Evolutionary conservation across 768 basidiomycete species (phyloP).

Genomic region (Amanita thiersii): DNA sequence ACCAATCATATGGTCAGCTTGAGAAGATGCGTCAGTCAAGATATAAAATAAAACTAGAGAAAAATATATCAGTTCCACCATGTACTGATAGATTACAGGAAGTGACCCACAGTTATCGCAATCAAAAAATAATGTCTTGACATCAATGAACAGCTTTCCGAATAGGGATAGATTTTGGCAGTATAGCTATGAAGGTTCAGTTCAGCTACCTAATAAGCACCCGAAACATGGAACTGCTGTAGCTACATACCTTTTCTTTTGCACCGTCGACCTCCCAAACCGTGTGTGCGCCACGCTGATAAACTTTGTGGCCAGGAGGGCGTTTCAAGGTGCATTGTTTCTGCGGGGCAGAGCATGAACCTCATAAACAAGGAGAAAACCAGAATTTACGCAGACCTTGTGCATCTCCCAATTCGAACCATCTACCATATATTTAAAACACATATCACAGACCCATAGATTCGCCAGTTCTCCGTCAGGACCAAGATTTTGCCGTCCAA

Average conservation of each 20-base stretch:
- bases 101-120: conserved; percentile 66
- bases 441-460: conserved; percentile 84
- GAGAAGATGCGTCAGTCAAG: conserved; percentile 75
- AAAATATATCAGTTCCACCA: conserved; percentile 4
- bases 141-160: conserved; percentile 98
- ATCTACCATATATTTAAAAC: conserved; percentile 95
- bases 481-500: conserved; percentile 33
- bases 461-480: conserved; percentile 37
- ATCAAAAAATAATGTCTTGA: conserved; percentile 92
- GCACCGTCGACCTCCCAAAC: conserved; percentile 97
- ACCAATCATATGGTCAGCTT: conserved; percentile 72
- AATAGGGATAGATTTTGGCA: conserved; percentile 95
- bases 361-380: conserved; percentile 1
- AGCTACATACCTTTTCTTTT: conserved; percentile 57
- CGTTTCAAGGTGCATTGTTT: conserved; percentile 56
- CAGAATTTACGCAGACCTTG: conserved; percentile 46
- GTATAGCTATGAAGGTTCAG: conserved; percentile 55
- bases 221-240: not conserved
- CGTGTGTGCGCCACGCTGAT: conserved; percentile 78
- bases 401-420: conserved; percentile 58
- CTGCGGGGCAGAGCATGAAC: conserved; percentile 24
- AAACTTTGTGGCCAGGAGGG: conserved; percentile 88
- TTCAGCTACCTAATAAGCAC: conserved; percentile 6
- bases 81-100: not conserved
- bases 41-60: conserved; percentile 82